phyloP scores from a whole-genome alignment of 2,329 filamentous ascomycete genomes.

The Gremmenia infestans region DNA sequence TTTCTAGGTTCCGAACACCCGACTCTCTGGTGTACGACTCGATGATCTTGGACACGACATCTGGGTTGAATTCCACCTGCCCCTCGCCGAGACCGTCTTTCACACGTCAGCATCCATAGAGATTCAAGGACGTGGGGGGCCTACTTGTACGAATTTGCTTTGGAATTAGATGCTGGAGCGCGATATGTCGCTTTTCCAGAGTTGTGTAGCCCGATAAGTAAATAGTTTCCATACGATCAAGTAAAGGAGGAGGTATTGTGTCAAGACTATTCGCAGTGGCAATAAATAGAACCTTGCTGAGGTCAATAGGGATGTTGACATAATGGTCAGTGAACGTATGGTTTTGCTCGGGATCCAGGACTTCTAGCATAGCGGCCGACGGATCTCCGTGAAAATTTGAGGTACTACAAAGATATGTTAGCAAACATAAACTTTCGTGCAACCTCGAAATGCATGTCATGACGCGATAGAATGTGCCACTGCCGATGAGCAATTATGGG shows the following conservation, averaged over 20 bases:
- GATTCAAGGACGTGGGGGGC: slow-evolving; percentile 2
- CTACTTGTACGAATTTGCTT: slow-evolving; percentile 81
- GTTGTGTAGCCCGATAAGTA: slow-evolving; percentile 92
- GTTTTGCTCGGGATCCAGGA: slow-evolving; percentile 96
- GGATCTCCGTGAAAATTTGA: slow-evolving; percentile 93
- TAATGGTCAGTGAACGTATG: slow-evolving; percentile 94
- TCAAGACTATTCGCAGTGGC: slow-evolving; percentile 93
- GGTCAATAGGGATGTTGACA: slow-evolving; percentile 88
- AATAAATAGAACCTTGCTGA: slow-evolving; percentile 96
- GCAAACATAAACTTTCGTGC: not conserved
- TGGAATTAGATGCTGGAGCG: slow-evolving; percentile 85
- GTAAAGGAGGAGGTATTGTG: slow-evolving; percentile 86
- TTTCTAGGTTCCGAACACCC: slow-evolving; percentile 91
- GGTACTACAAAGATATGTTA: slow-evolving; percentile 40
- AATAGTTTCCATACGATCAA: slow-evolving; percentile 97
- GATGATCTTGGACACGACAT: slow-evolving; percentile 91
- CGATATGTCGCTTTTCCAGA: slow-evolving; percentile 93
- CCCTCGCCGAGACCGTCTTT: slow-evolving; percentile 67
- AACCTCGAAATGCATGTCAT: too few relatives aligned
- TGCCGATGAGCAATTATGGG: not conserved
- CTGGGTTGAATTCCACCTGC: slow-evolving; percentile 71
- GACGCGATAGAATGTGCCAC: not conserved
- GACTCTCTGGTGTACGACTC: slow-evolving; percentile 95
- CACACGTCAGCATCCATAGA: slow-evolving; percentile 17
- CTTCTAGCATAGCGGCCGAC: slow-evolving; percentile 95